Conservation (phyloP, 2,329 filamentous ascomycete species). For the Ophiosphaerella narmari region DNA sequence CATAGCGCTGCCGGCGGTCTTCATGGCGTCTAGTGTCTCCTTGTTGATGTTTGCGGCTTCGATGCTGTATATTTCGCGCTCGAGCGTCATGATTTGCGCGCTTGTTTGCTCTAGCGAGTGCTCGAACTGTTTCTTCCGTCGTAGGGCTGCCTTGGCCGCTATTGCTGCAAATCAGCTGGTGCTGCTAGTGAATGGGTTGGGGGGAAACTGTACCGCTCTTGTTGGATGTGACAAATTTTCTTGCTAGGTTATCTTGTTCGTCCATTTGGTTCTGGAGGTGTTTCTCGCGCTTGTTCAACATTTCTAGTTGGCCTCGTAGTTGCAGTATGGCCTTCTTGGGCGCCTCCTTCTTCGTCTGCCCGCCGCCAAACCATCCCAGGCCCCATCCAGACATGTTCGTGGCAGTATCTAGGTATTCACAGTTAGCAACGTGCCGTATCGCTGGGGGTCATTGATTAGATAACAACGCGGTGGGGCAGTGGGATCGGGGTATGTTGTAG, state of each 20-base stretch:
- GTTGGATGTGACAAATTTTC: slow-evolving; percentile 86
- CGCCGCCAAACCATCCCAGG: slow-evolving; percentile 84
- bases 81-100: slow-evolving; percentile 86
- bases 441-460: slow-evolving; percentile 13
- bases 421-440: slow-evolving; percentile 2
- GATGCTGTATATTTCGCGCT: slow-evolving; percentile 95
- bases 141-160: slow-evolving; percentile 89
- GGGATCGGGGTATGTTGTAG: slow-evolving; percentile 6
- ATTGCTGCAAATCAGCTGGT: slow-evolving; percentile 20
- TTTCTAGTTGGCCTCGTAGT: slow-evolving; percentile 87
- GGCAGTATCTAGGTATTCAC: slow-evolving; percentile 2
- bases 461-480: slow-evolving; percentile 23
- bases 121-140: slow-evolving; percentile 93
- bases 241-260: slow-evolving; percentile 85
- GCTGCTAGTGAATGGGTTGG: too few relatives aligned
- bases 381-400: slow-evolving; percentile 52
- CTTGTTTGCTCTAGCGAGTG: slow-evolving; percentile 89
- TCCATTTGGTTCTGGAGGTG: slow-evolving; percentile 91
- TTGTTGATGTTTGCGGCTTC: slow-evolving; percentile 99
- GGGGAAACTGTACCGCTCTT: slow-evolving; percentile 75
- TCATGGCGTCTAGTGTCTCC: slow-evolving; percentile 93
- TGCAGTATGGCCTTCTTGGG: slow-evolving; percentile 96
- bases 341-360: slow-evolving; percentile 83
- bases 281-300: slow-evolving; percentile 95
- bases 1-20: slow-evolving; percentile 89